Evolutionary conservation across 495 filamentous ascomycete species (phyloP), one percentile per base, ranked within the genome.

Genomic region (Paragyromitra xinjiangensis): DNA sequence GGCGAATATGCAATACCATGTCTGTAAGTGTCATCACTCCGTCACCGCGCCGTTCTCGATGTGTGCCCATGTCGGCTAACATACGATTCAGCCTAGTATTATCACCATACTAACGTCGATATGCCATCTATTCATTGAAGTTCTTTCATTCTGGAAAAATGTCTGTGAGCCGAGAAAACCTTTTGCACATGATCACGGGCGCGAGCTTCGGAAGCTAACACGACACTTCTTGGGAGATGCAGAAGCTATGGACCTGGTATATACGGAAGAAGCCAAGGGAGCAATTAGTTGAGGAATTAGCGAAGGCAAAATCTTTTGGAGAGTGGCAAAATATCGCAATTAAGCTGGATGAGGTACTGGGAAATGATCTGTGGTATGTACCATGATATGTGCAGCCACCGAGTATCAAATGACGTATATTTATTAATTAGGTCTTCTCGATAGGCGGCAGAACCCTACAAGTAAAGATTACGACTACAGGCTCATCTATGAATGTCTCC

Each of bases 391-490:
- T 66, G 48, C 37, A 11, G 7, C n/a, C 34, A 53, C 6, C 48
- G 14, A 40, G 24, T 64, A 56, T 58, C n/a, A 24, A 37, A 22
- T 39, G 3, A 29, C 19, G 14, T 34, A 40, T 61, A 34, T 34
- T 65, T 51, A 59, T 26, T 58, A 24, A 68, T 22, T 59, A 5
- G 12, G 37, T 62, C n/a, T 64, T 5, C 6, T 72, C 3, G 48
- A 6, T 56, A 93, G 91, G 91, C 91, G 93, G 50, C 91, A 94
- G 73, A 93, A 95, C 81, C 89, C 92, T 0, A 89, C 90, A 12
- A 94, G 91, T 81, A 90, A 90, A 78, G 88, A 92, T 82, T 98
- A 98, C 84, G 94, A 97, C 84, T 97, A 94, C 86, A 87, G 89
- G 58, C 90, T 98, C 59, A 97, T 98, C 77, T 86, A 91, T 81